Conservation (phyloP, 164 flowering plant genomes). For the Taxillus chinensis region DNA sequence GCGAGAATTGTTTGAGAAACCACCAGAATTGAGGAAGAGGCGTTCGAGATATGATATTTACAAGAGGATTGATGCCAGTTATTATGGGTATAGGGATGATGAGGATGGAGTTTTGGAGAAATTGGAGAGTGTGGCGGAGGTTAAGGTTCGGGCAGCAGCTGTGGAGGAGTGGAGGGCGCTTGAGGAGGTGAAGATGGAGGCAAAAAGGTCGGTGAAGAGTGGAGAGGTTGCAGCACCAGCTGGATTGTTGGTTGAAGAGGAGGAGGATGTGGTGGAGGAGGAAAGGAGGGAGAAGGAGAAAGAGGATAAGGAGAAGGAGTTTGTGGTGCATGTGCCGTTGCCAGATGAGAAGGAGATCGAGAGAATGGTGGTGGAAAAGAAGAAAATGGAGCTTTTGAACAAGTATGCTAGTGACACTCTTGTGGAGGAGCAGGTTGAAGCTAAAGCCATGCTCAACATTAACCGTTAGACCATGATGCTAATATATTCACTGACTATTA, state of each 20-base stretch:
- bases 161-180: conserved; percentile 4
- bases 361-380: conserved; percentile 3
- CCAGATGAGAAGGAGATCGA: conserved; percentile 4
- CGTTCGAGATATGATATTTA: not conserved
- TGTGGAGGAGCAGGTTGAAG: conserved; percentile 4
- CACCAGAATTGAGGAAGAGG: conserved; percentile 2
- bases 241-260: conserved; percentile 1
- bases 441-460: conserved; percentile 1
- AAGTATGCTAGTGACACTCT: conserved; percentile 1
- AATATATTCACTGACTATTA: not conserved
- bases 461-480: not conserved
- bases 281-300: conserved; percentile 2
- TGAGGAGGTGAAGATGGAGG: conserved; percentile 5
- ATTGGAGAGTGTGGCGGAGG: conserved; percentile 1
- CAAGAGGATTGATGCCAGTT: conserved; percentile 4
- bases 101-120: conserved; percentile 1
- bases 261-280: conserved; percentile 7
- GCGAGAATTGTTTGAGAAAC: not conserved
- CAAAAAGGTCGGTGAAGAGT: not conserved
- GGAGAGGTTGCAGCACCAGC: conserved; percentile 1
- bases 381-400: conserved; percentile 2
- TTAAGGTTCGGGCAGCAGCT: not conserved
- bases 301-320: not conserved
- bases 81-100: conserved; percentile 1
- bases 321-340: not conserved